Conservation (phyloP, 2,329 filamentous ascomycete genomes). For the Zasmidium citrigriseum region DNA sequence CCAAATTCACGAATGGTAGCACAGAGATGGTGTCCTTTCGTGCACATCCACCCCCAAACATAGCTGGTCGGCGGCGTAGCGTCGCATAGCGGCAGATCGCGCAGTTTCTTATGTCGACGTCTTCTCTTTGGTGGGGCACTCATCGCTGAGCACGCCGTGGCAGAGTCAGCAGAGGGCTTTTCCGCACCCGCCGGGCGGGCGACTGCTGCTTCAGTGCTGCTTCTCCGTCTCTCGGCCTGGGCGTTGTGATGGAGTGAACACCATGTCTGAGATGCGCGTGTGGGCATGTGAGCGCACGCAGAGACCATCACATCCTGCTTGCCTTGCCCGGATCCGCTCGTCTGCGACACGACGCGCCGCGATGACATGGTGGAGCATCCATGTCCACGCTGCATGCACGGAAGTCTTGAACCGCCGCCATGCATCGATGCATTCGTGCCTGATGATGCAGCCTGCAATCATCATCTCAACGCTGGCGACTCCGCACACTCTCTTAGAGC, state of each 20-base stretch:
- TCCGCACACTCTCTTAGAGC: background rate
- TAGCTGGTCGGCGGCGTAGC: slow-evolving; percentile 27
- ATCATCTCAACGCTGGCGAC: background rate
- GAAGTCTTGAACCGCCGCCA: background rate
- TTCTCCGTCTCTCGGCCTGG: background rate
- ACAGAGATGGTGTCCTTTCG: slow-evolving; percentile 10
- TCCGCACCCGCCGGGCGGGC: background rate
- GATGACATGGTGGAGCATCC: background rate
- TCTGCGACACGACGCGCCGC: background rate
- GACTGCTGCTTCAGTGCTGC: background rate
- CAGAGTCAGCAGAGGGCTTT: slow-evolving; percentile 3
- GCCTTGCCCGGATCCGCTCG: background rate
- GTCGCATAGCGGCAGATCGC: slow-evolving; percentile 32
- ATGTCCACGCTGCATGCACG: background rate
- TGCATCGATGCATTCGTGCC: slow-evolving; percentile 6
- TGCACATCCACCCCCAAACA: slow-evolving; percentile 18
- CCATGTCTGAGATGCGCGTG: slow-evolving; percentile 5
- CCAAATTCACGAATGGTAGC: slow-evolving; percentile 4
- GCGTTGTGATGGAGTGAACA: slow-evolving; percentile 1
- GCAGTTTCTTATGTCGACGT: slow-evolving; percentile 36
- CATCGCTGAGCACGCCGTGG: too few relatives aligned
- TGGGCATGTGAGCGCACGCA: background rate
- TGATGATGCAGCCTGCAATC: background rate
- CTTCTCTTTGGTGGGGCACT: slow-evolving; percentile 27
- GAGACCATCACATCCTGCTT: background rate